These are phyloP conservation scores for Plenodomus lindquistii DNA, from an alignment of 2,329 filamentous ascomycete species.

Conservation along the genomic window DNA sequence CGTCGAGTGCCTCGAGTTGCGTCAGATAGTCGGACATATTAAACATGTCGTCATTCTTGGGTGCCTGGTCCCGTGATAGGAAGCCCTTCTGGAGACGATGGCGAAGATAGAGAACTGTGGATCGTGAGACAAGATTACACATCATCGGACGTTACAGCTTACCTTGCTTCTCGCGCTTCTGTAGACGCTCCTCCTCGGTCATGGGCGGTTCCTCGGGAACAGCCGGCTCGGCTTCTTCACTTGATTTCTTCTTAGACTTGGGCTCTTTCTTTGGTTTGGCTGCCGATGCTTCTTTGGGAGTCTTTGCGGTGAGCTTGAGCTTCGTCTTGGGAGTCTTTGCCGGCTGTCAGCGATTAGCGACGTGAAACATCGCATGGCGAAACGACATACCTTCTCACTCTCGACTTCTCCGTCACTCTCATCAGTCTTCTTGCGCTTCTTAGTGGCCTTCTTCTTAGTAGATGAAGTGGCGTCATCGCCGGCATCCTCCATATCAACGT, in stretches of 20 bases:
- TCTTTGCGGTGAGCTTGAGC: constrained; percentile 52
- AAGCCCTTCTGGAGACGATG: constrained; percentile 96
- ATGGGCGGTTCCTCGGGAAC: constrained; percentile 57
- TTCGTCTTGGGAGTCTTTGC: constrained; percentile 57
- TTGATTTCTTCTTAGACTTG: constrained; percentile 57
- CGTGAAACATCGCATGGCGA: neutral
- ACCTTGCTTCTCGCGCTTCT: constrained; percentile 63
- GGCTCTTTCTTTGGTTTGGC: constrained; percentile 64
- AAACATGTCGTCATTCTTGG: constrained; percentile 84
- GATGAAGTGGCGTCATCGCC: constrained; percentile 46
- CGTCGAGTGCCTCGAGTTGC: constrained; percentile 78
- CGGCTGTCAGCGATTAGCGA: constrained; percentile 44
- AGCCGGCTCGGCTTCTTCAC: constrained; percentile 61
- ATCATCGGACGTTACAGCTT: constrained; percentile 15
- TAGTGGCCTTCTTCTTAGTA: constrained; percentile 42
- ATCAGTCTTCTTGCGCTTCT: constrained; percentile 78
- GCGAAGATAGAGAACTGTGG: constrained; percentile 80
- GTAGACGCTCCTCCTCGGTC: constrained; percentile 58
- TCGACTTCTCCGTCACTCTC: constrained; percentile 75
- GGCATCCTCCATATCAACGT: constrained; percentile 46
- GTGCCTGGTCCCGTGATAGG: constrained; percentile 78
- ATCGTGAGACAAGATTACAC: constrained; percentile 4
- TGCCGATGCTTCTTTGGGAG: constrained; percentile 41
- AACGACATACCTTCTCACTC: constrained; percentile 59
- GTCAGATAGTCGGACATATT: constrained; percentile 75